Evolutionary conservation across 257 asterid genomes (phyloP).

Genomic region (Ocimum tenuiflorum): DNA sequence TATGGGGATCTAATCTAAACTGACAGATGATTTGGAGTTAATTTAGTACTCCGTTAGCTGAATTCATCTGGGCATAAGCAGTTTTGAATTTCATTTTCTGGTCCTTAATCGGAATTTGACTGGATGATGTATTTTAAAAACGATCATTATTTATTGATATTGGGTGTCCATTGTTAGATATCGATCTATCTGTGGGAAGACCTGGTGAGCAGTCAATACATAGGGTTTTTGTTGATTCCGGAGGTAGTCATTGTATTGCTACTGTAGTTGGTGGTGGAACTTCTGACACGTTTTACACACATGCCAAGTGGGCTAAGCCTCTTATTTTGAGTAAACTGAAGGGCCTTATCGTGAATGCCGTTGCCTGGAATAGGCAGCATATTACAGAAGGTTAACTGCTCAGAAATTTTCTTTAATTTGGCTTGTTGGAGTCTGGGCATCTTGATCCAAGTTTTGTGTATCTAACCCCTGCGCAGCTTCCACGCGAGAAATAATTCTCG

Average conservation of each 20-base stretch:
- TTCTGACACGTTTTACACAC: constrained; percentile 82
- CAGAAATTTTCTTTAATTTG: constrained; percentile 6
- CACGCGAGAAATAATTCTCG: constrained; percentile 86
- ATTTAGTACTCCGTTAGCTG: no score
- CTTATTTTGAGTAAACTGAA: constrained; percentile 69
- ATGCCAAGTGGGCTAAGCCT: constrained; percentile 92
- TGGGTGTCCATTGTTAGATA: constrained; percentile 43
- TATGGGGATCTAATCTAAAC: not conserved
- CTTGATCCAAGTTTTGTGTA: constrained; percentile 17
- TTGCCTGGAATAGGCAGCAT: constrained; percentile 90
- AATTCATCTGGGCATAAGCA: no score
- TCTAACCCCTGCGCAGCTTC: constrained; percentile 53
- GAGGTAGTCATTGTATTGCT: constrained; percentile 94
- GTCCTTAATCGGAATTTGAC: not conserved
- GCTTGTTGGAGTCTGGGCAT: not conserved
- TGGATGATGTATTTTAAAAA: not conserved
- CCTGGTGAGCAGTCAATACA: constrained; percentile 89
- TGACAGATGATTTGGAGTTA: no score
- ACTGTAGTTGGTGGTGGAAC: constrained; percentile 84
- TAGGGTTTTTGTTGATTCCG: constrained; percentile 87
- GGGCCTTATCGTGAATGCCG: constrained; percentile 70
- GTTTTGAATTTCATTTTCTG: no score
- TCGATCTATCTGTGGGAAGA: constrained; percentile 85
- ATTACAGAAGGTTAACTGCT: constrained; percentile 69
- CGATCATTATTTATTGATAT: not conserved